A percentile compares a stretch with the other conserved stretches of the same genome.
Evolutionary conservation across 2,329 filamentous ascomycete species (phyloP).

Genomic region (Amauroascus niger): DNA sequence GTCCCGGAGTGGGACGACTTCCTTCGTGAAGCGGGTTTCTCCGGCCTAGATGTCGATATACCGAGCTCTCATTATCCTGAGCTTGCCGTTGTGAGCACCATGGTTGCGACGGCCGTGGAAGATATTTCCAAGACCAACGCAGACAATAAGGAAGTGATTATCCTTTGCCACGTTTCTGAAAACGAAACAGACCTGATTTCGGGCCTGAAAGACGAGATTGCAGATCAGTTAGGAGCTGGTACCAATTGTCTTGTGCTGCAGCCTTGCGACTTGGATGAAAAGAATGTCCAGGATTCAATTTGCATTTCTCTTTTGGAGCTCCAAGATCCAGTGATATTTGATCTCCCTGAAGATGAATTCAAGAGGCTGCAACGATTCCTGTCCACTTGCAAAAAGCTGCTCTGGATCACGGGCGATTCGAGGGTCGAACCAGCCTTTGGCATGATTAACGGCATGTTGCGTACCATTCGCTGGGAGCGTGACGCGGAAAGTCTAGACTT

Average conservation of each 20-base stretch:
- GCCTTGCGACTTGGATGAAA: constrained; percentile 16
- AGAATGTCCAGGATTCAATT: constrained; percentile 17
- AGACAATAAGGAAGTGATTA: neutral
- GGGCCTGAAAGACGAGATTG: neutral
- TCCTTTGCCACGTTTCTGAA: constrained; percentile 7
- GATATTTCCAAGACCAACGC: neutral
- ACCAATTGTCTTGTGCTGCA: constrained; percentile 5
- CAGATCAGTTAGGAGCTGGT: neutral
- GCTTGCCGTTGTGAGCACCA: constrained; percentile 15
- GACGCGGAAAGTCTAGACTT: constrained; percentile 25
- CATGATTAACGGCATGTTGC: constrained; percentile 27
- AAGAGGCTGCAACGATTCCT: constrained; percentile 23
- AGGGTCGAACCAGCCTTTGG: constrained; percentile 24
- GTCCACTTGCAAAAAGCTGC: constrained; percentile 21
- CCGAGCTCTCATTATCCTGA: constrained; percentile 12
- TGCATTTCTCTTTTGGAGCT: constrained; percentile 22
- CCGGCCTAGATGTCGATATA: constrained; percentile 10
- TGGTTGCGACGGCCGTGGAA: constrained; percentile 15
- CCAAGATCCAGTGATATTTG: constrained; percentile 16
- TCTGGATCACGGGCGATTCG: constrained; percentile 31
- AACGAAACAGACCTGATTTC: neutral
- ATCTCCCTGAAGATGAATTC: constrained; percentile 22
- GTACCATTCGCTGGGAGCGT: constrained; percentile 29
- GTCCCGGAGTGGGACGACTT: constrained; percentile 1
- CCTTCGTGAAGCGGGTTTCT: constrained; percentile 3